These are phyloP conservation scores for Oidiodendron maius DNA, from an alignment of 495 filamentous ascomycete genomes.

Conservation along the genomic window DNA sequence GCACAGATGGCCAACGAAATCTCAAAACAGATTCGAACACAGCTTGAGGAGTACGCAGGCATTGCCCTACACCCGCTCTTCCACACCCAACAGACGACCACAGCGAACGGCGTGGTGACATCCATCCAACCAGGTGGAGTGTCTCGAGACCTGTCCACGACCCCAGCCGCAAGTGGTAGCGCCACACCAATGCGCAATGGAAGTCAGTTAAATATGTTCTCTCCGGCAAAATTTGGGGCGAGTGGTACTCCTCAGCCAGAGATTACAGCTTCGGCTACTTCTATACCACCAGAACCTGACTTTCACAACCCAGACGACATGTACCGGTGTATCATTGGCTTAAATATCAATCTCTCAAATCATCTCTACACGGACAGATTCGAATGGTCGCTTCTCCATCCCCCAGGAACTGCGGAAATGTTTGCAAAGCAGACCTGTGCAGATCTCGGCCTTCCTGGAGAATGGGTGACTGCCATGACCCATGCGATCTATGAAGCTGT, in stretches of 20 bases:
- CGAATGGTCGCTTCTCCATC: slow-evolving; percentile 94
- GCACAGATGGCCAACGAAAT: slow-evolving; percentile 65
- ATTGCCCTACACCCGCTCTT: slow-evolving; percentile 91
- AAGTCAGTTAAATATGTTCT: slow-evolving; percentile 15
- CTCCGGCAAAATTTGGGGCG: slow-evolving; percentile 5
- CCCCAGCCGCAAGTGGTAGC: slow-evolving; percentile 35
- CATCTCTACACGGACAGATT: slow-evolving; percentile 95
- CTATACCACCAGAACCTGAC: slow-evolving; percentile 44
- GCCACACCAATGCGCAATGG: slow-evolving; percentile 43
- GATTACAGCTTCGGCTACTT: slow-evolving; percentile 46
- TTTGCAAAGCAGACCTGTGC: slow-evolving; percentile 91
- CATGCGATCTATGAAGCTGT: slow-evolving; percentile 97
- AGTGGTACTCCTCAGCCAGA: slow-evolving; percentile 17
- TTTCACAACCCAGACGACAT: slow-evolving; percentile 81
- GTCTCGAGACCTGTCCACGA: slow-evolving; percentile 47
- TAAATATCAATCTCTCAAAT: slow-evolving; percentile 90
- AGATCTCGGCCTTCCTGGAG: slow-evolving; percentile 79
- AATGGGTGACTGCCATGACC: slow-evolving; percentile 91
- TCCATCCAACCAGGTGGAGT: slow-evolving; percentile 32
- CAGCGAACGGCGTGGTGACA: slow-evolving; percentile 37
- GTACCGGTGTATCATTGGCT: slow-evolving; percentile 81
- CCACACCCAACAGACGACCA: slow-evolving; percentile 49
- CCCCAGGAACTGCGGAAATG: slow-evolving; percentile 81
- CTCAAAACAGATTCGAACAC: slow-evolving; percentile 86
- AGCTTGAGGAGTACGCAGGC: slow-evolving; percentile 93